Percentiles rank a stretch among this genome's conserved stretches.
Evolutionary conservation across 495 filamentous ascomycete genomes (phyloP).

Genomic region (Aspergillus sclerotioniger): DNA sequence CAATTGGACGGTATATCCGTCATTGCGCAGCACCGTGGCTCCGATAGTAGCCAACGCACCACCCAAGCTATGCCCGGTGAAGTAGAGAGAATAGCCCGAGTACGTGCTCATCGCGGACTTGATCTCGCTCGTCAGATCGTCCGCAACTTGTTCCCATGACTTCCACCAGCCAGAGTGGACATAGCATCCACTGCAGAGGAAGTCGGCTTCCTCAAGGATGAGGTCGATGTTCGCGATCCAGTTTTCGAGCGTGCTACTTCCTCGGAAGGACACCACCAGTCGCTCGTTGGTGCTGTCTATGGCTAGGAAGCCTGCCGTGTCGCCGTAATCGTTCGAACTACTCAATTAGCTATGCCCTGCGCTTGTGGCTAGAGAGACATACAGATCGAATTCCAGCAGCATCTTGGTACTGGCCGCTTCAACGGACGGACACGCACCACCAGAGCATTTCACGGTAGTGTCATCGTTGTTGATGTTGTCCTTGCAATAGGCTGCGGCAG

Average conservation of each 20-base stretch:
- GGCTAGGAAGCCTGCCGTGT: slow-evolving; percentile 69
- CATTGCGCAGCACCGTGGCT: slow-evolving; percentile 54
- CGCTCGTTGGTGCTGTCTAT: slow-evolving; percentile 58
- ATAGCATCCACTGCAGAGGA: slow-evolving; percentile 44
- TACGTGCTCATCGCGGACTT: slow-evolving; percentile 35
- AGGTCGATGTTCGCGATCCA: slow-evolving; percentile 64
- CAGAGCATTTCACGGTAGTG: slow-evolving; percentile 54
- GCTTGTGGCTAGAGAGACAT: slow-evolving; percentile 13
- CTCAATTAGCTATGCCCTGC: background rate
- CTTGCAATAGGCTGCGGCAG: slow-evolving; percentile 68
- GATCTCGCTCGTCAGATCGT: slow-evolving; percentile 38
- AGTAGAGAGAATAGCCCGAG: slow-evolving; percentile 51
- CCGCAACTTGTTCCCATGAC: slow-evolving; percentile 49
- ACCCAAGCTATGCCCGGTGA: slow-evolving; percentile 70
- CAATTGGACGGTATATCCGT: slow-evolving; percentile 36
- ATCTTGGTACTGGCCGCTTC: slow-evolving; percentile 54
- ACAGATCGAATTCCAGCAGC: slow-evolving; percentile 61
- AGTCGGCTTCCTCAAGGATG: slow-evolving; percentile 25
- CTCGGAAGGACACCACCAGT: slow-evolving; percentile 70
- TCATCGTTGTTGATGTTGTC: slow-evolving; percentile 44
- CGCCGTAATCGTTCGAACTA: slow-evolving; percentile 52
- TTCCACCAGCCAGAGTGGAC: slow-evolving; percentile 55
- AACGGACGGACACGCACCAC: slow-evolving; percentile 60
- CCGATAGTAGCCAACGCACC: slow-evolving; percentile 63
- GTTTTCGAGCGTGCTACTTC: slow-evolving; percentile 59